Evolutionary conservation across 352 stramenopile genomes (phyloP), one percentile per base, ranked within the genome.

Genomic region (Phytopythium chamaehyphon): DNA sequence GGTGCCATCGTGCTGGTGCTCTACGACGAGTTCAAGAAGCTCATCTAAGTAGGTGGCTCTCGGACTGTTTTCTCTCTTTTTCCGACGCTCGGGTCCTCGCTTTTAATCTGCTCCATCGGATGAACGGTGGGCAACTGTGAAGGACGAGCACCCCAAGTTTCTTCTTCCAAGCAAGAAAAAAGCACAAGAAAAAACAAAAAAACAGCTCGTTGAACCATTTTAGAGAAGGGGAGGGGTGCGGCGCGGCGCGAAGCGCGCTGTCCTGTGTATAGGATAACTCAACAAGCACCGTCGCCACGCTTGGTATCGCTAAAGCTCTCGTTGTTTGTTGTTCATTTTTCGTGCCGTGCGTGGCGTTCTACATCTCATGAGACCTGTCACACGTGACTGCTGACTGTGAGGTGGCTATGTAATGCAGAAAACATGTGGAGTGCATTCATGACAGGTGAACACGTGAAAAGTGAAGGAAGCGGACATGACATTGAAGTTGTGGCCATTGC

Each of bases 11-110:
- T 99, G 55, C 90, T 99, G 78, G 97, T 99, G 42, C 74, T 99
- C 61, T 99, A 99, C 87, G 97, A 98, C 61, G 96, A 99, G 81
- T 98, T 99, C 83, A 99, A 98, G 88, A 83, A 84, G 60, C 36
- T 91, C 37, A 80, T 91, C 57, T 69, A 71, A 67, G 51, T 39
- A 33, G 47, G 35, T 16, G 36, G 5, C 23, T 38, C 16, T 33
- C 5, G 28, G 22, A 8, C 37, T 16, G 14, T 36, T 49, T 49
- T 24, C 24, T 2, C 43, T 16, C 16, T 38, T 49, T 23, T 11
- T 9, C 22, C 42, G n/a, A n/a, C 28, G 28, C 28, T 33, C 28
- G 28, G 43, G 43, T 38, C 24, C 43, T 49, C 26, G 33, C 43
- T 39, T 28, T n/a, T n/a, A n/a, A 28, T 16, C 22, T 23, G 8